These are phyloP conservation scores for Fusarium sp. DNA, from an alignment of 2,329 filamentous ascomycete species.

Conservation along the genomic window DNA sequence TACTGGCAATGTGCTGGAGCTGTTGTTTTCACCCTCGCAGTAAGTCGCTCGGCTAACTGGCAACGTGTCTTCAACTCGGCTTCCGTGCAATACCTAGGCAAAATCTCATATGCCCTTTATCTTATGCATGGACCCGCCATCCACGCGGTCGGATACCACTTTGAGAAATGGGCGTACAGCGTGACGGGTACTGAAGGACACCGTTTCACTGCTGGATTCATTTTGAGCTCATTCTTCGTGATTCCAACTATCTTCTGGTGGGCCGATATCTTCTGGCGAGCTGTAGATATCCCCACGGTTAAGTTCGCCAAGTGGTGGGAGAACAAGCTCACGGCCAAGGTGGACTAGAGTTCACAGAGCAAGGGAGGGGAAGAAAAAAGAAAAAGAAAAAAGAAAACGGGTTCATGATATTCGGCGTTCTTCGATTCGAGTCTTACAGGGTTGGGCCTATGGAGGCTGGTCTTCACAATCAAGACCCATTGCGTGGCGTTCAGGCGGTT, in stretches of 20 bases:
- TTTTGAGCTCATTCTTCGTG: conserved; percentile 59
- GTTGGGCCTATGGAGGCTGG: conserved; percentile 1
- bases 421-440: conserved; percentile 6
- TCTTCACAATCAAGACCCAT: not conserved
- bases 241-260: conserved; percentile 65
- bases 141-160: conserved; percentile 64
- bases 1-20: conserved; percentile 68
- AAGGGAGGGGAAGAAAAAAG: not conserved
- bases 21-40: conserved; percentile 62
- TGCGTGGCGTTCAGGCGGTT: conserved; percentile 32
- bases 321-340: conserved; percentile 52
- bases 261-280: conserved; percentile 67
- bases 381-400: not conserved
- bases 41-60: conserved; percentile 59
- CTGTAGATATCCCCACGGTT: conserved; percentile 66
- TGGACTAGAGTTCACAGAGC: conserved; percentile 27
- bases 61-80: conserved; percentile 62
- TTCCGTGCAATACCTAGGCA: conserved; percentile 67
- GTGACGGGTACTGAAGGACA: conserved; percentile 59
- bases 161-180: conserved; percentile 60
- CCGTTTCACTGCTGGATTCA: conserved; percentile 59
- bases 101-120: conserved; percentile 70
- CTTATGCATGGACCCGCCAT: conserved; percentile 69
- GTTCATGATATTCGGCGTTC: conserved; percentile 17
- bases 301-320: conserved; percentile 68